Base-by-base conservation (phyloP, 2,329 filamentous ascomycete genomes). In the Podosphaera aphanis region DNA sequence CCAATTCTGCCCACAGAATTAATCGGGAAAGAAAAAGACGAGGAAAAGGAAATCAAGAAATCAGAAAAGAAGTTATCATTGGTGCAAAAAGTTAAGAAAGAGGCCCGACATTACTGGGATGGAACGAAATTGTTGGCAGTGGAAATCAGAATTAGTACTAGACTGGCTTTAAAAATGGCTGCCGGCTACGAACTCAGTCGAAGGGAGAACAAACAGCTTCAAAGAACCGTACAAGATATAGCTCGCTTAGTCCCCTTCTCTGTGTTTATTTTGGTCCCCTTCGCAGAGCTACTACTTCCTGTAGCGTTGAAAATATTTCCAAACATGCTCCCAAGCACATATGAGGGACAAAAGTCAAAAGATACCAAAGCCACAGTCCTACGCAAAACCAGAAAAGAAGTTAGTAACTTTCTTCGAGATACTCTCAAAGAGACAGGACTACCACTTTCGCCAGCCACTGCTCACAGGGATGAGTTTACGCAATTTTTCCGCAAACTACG, bases 401-500 rank as follows among this genome's bases (percentile, higher is more conserved):
- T 98, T 55, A 93, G 85, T 62, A 73, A 68, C 50, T 95, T 98
- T 64, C 68, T 98, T 50, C 79, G 83, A 48, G 75, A 83, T 55
- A 98, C 90, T 0, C 65, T 98, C 47, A 81, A 79, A 54, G 90
- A 98, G 65, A 90, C 83, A n/a, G 90, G 90, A 44, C 68, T 95
- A 43, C 90, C 90, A 0, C 65, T 98, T 52, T 93, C 81, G 46
- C 71, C 76, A 2, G 77, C 80, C 41, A 93, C 80, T 45, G 79
- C 88, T 15, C 85, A 90, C 60, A 86, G 79, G 58, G 85, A 93
- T 54, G 90, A 95, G 61, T 98, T 98, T 56, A 73, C 80, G 49
- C 83, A 88, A 57, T 98, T 98, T 66, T 98, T 98, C 78, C 80
- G 83, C 60, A 98, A 98, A 68, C 74, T 95, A 50, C 73, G 90